phyloP scores from a whole-genome alignment of 2,329 filamentous ascomycete genomes.

The Colletotrichum sp. region DNA sequence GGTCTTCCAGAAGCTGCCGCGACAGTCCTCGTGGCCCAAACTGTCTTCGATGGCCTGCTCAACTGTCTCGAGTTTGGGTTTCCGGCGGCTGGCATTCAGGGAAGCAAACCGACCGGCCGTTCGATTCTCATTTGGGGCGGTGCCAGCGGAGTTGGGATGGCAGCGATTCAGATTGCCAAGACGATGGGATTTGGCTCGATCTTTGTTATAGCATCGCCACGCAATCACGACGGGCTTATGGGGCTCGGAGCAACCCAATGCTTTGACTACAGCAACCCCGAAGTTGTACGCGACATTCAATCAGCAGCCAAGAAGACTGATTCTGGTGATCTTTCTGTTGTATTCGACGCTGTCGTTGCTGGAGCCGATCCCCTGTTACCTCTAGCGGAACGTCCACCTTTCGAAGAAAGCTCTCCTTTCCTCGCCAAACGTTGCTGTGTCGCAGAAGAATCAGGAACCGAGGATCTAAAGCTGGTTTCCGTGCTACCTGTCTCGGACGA shows the following conservation, averaged over 20 bases:
- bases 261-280: constrained; percentile 33
- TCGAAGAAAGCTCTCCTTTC: background rate
- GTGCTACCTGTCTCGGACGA: fast-evolving
- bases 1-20: background rate
- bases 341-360: background rate
- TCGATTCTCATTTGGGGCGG: constrained; percentile 39
- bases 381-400: background rate
- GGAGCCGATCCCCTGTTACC: background rate
- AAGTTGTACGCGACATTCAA: background rate
- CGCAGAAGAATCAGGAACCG: background rate
- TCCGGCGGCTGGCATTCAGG: background rate
- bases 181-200: constrained; percentile 32
- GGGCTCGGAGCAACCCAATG: constrained; percentile 34
- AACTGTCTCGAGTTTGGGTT: background rate
- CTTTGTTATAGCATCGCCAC: constrained; percentile 32
- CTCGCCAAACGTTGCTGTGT: background rate
- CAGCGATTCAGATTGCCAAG: constrained; percentile 37
- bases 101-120: background rate
- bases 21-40: background rate
- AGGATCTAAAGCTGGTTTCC: background rate
- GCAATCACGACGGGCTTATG: constrained; percentile 33
- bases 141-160: constrained; percentile 34
- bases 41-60: too few species aligned
- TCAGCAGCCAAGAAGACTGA: background rate
- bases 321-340: background rate